Conservation (phyloP, 306 rosid genomes). For the Casuarina cunninghamiana region DNA sequence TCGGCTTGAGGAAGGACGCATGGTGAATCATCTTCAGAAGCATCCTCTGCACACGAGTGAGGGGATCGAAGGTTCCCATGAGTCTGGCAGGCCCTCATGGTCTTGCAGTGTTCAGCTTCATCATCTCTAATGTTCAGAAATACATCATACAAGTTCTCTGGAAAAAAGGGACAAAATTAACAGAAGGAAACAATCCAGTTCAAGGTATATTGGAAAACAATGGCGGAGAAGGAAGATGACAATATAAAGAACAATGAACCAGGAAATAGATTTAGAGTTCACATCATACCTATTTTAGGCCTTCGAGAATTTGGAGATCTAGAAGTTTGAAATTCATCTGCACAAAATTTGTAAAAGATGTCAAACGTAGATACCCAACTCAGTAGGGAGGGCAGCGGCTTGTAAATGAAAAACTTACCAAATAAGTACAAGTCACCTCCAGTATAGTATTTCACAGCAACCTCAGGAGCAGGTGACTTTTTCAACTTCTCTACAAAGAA, state of each 20-base stretch:
- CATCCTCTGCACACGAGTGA: slow-evolving; percentile 58
- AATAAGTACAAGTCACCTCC: slow-evolving; percentile 85
- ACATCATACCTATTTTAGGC: slow-evolving; percentile 75
- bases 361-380: slow-evolving; percentile 23
- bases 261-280: slow-evolving; percentile 5
- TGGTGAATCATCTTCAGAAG: slow-evolving; percentile 38
- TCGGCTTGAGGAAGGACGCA: slow-evolving; percentile 40
- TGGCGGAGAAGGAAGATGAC: neutral
- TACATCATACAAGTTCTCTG: slow-evolving; percentile 84
- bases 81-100: slow-evolving; percentile 96
- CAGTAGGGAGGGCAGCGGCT: slow-evolving; percentile 8
- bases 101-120: slow-evolving; percentile 97
- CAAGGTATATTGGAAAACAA: no score
- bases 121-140: slow-evolving; percentile 91
- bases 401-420: slow-evolving; percentile 53
- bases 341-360: slow-evolving; percentile 19
- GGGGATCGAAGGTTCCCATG: slow-evolving; percentile 90
- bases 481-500: slow-evolving; percentile 67
- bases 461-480: slow-evolving; percentile 78
- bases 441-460: slow-evolving; percentile 93
- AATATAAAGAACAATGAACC: slow-evolving; percentile 11
- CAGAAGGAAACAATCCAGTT: neutral
- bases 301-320: slow-evolving; percentile 84
- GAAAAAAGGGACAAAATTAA: slow-evolving; percentile 5
- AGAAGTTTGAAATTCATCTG: slow-evolving; percentile 98